Percentiles rank a stretch among this genome's conserved stretches.
These are phyloP conservation scores for Debaryomyces coudertii DNA, from an alignment of 1,139 yeast genomes.

Conservation along the genomic window DNA sequence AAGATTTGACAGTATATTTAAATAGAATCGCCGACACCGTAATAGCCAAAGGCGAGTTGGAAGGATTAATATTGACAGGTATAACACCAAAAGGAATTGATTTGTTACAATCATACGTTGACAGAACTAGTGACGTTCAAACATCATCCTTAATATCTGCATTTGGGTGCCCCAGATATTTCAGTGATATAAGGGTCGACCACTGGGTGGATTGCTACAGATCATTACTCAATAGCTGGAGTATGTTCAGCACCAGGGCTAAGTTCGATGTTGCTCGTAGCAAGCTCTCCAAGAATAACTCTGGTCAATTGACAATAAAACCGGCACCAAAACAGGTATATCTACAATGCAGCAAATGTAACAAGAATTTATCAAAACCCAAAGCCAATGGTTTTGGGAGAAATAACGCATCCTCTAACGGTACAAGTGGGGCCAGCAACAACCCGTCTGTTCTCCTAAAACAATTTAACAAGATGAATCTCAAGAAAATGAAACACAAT, in stretches of 20 bases:
- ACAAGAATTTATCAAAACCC: slow-evolving; percentile 60
- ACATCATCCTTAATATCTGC: slow-evolving; percentile 84
- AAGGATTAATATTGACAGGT: slow-evolving; percentile 89
- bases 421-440: slow-evolving; percentile 10
- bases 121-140: slow-evolving; percentile 88
- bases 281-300: slow-evolving; percentile 57
- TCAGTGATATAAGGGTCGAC: slow-evolving; percentile 67
- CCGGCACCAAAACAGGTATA: slow-evolving; percentile 75
- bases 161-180: slow-evolving; percentile 83
- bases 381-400: slow-evolving; percentile 16
- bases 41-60: slow-evolving; percentile 78
- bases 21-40: slow-evolving; percentile 73
- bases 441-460: slow-evolving; percentile 38
- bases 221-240: slow-evolving; percentile 81
- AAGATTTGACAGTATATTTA: slow-evolving; percentile 69
- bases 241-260: slow-evolving; percentile 75
- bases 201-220: slow-evolving; percentile 82
- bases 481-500: slow-evolving; percentile 23
- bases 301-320: slow-evolving; percentile 51
- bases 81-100: slow-evolving; percentile 83
- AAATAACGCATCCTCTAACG: slow-evolving; percentile 10
- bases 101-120: slow-evolving; percentile 83
- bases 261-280: slow-evolving; percentile 81
- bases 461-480: slow-evolving; percentile 40
- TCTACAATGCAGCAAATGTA: slow-evolving; percentile 81